These are phyloP conservation scores for Cenchrus fungigraminus DNA, from an alignment of 176 grass and related monocot genomes.

Conservation along the genomic window DNA sequence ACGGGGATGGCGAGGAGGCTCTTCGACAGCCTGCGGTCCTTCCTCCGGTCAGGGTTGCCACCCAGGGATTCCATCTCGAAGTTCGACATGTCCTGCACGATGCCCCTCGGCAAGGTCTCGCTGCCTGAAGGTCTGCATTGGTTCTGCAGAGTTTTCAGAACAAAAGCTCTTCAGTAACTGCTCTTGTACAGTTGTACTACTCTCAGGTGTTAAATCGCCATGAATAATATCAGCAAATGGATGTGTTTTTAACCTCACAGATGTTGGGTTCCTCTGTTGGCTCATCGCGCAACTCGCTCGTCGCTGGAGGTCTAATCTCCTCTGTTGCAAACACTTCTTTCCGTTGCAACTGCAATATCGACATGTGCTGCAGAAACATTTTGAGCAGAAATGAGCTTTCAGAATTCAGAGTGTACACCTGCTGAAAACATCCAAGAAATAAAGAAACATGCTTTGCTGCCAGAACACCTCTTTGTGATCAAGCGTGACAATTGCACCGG, in stretches of 20 bases:
- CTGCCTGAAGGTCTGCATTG: conserved; percentile 62
- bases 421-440: not conserved
- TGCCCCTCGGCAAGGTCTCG: conserved; percentile 79
- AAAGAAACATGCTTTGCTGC: not conserved
- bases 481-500: conserved; percentile 44
- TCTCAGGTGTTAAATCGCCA: not conserved
- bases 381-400: not conserved
- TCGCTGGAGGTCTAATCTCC: not conserved
- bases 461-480: conserved; percentile 59
- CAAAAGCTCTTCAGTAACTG: conserved; percentile 30
- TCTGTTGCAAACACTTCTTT: conserved; percentile 1
- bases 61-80: conserved; percentile 67
- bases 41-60: conserved; percentile 49
- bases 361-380: conserved; percentile 36
- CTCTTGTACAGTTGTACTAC: not conserved
- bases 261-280: conserved; percentile 30
- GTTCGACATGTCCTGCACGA: conserved; percentile 71
- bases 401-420: not conserved
- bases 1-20: conserved; percentile 84
- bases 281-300: not conserved
- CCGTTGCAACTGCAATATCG: conserved; percentile 38
- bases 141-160: conserved; percentile 44
- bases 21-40: conserved; percentile 34
- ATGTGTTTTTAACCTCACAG: conserved; percentile 37
- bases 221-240: not conserved